phyloP scores from a whole-genome alignment of 1,284 basidiomycete species.

The Cystobasidiaceae sp. region DNA sequence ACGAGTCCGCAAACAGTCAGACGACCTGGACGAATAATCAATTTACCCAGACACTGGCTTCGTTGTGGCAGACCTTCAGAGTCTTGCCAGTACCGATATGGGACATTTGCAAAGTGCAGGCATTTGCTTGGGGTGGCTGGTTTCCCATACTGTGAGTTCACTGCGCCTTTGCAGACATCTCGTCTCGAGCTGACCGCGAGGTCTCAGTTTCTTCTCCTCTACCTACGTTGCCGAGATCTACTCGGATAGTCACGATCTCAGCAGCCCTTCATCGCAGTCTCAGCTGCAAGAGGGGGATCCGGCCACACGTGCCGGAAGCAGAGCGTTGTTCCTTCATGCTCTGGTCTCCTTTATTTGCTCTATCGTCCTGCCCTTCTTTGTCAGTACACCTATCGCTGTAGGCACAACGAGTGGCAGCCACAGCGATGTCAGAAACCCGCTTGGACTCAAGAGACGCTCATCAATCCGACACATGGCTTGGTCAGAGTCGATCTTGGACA shows the following conservation, averaged over 20 bases:
- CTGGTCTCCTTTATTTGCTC: conserved; percentile 65
- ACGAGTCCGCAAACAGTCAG: conserved; percentile 1
- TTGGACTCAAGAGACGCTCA: too few species aligned
- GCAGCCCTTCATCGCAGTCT: not conserved
- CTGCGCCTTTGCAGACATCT: too few species aligned
- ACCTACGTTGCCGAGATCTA: conserved; percentile 78
- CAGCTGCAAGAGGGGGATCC: conserved; percentile 35
- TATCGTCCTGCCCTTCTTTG: conserved; percentile 66
- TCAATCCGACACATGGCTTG: conserved; percentile 29
- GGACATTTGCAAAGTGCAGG: conserved; percentile 72
- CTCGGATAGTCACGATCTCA: conserved; percentile 51
- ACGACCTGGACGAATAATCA: not conserved
- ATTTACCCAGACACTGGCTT: conserved; percentile 44
- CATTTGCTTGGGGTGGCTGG: conserved; percentile 53
- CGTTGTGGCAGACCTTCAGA: conserved; percentile 67
- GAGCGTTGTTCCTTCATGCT: conserved; percentile 73
- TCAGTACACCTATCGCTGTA: conserved; percentile 46
- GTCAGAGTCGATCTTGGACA: conserved; percentile 44
- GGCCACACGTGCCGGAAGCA: conserved; percentile 59
- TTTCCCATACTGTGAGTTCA: conserved; percentile 59
- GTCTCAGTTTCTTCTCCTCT: conserved; percentile 57
- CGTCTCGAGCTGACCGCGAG: too few species aligned
- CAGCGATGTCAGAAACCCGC: not conserved
- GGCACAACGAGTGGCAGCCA: not conserved
- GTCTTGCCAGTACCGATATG: conserved; percentile 69